Base-by-base conservation (phyloP, 192 early-diverging fungal species). In the Paraglomus occultum region DNA sequence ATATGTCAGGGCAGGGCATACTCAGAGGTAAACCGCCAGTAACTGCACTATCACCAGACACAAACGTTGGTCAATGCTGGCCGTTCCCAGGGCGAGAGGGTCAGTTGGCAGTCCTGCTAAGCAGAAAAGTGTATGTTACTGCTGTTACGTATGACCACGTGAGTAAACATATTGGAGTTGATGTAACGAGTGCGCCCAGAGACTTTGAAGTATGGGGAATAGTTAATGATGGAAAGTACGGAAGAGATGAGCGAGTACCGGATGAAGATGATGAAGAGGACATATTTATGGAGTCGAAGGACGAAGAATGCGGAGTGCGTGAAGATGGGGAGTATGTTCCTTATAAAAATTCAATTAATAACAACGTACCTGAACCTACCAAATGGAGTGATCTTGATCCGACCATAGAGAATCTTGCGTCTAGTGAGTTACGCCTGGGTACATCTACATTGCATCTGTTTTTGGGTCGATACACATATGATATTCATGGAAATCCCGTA, bases 31-130 rank as follows among this genome's bases (percentile, higher is more conserved):
- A 79, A 58, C 69, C 76, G 6, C 72, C 84, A 0, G 63, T 74
- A n/a, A 79, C 66, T 11, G 84, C 79, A 8, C 57, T 85, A 10
- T 59, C 74, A 43, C 80, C 80, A 5, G 67, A 76, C 40, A 80
- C 80, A 17, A 78, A 86, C 38, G 76, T 88, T 8, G 91, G 91
- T 39, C 82, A 89, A 71, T 92, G 91, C 72, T 92, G 91, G 91
- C 81, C 88, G 0, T 89, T 92, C 84, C 72, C 68, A 3, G 89
- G 90, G 9, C 73, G 76, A 39, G 40, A 74, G 10, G 91, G 91
- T 0, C 82, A 86, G 44, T 58, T 92, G 22, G 89, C 82, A 0
- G 79, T 92, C 14, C 83, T 79, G 8, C 67, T 92, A 60, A 77
- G 81, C 6, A 72, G 85, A 68, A 71, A 79, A 12, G 83, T 91